Evolutionary conservation across 768 basidiomycete species (phyloP).

Genomic region (Auriscalpium orientale): DNA sequence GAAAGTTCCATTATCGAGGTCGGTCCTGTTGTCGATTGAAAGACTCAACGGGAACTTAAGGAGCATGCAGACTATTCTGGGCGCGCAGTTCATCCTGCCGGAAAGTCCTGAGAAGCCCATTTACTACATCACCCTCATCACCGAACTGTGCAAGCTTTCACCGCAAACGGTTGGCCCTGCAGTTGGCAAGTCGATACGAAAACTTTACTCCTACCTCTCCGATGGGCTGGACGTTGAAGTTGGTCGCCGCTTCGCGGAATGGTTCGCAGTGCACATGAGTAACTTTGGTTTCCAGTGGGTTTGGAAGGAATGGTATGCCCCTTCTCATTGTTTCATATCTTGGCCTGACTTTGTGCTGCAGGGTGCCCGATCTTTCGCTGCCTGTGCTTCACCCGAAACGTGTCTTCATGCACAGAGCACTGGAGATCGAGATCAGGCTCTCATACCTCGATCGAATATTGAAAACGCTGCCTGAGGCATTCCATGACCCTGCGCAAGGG

Average conservation of each 20-base stretch:
- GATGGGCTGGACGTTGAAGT: slow-evolving; percentile 86
- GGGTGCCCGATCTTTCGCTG: slow-evolving; percentile 80
- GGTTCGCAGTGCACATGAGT: slow-evolving; percentile 95
- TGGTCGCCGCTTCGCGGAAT: slow-evolving; percentile 77
- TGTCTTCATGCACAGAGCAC: slow-evolving; percentile 75
- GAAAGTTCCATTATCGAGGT: slow-evolving; percentile 89
- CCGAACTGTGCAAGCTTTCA: slow-evolving; percentile 91
- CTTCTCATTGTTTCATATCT: not conserved
- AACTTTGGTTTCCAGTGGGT: slow-evolving; percentile 99
- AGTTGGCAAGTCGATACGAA: slow-evolving; percentile 91
- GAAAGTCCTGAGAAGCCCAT: slow-evolving; percentile 68
- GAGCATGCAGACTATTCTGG: slow-evolving; percentile 56
- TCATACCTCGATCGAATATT: slow-evolving; percentile 91
- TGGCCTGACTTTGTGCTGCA: slow-evolving; percentile 23
- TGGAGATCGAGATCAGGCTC: slow-evolving; percentile 86
- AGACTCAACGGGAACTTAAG: not conserved
- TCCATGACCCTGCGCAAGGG: slow-evolving; percentile 58
- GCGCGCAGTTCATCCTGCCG: slow-evolving; percentile 69
- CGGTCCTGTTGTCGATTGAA: not conserved
- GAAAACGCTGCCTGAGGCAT: slow-evolving; percentile 77
- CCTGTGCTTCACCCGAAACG: slow-evolving; percentile 77
- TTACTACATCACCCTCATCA: slow-evolving; percentile 84
- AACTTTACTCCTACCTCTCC: slow-evolving; percentile 69
- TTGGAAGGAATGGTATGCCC: slow-evolving; percentile 93
- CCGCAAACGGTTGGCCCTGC: slow-evolving; percentile 91